Base-by-base conservation (phyloP, 768 basidiomycete species). In the Clitopilus passeckerianus region DNA sequence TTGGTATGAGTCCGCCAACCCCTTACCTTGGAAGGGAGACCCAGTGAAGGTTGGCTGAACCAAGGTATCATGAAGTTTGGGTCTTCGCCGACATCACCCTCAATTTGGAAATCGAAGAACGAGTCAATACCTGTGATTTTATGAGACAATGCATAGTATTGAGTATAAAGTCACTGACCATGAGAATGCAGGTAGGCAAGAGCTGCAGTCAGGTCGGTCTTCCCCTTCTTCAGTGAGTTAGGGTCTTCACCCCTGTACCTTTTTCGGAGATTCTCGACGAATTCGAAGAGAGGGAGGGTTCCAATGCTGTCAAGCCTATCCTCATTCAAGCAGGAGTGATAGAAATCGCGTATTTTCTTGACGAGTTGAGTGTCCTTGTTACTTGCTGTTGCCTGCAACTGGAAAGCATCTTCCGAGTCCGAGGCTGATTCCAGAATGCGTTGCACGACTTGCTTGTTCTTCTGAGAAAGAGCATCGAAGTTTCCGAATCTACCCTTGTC, bases 101-200 rank as follows among this genome's bases (percentile, higher is more conserved):
- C 93, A 59, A 95, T 80, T n/a, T 76, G 77, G 64, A 94, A 89
- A n/a, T 80, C 76, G 66, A 98, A 91, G 12, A 98, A 72, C 1
- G 84, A 89, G 18, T 82, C 82, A 60, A 96, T 82, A 46, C 87
- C 94, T 95, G 62, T 37, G 60, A 20, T 41, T 24, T 54, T 60
- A 46, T 52, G 62, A 8, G 56, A 20, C 24, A 60, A 15, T 12
- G 4, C 14, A 52, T 41, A 61, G 12, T 7, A 54, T 57, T 12
- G 54, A 33, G 53, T 50, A 56, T 50, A n/a, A 34, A 24, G 7
- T 10, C 6, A 35, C 78, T 64, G 63, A 89, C 94, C 93, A 75
- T 86, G 80, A 22, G 95, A 92, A 69, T 98, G 95, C 56, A 96
- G 77, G 70, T 84, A 97, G 6, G 92, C 86, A 50, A 97, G 70